phyloP scores from a whole-genome alignment of 1,139 yeast species.

The Arxiozyma telluris region DNA sequence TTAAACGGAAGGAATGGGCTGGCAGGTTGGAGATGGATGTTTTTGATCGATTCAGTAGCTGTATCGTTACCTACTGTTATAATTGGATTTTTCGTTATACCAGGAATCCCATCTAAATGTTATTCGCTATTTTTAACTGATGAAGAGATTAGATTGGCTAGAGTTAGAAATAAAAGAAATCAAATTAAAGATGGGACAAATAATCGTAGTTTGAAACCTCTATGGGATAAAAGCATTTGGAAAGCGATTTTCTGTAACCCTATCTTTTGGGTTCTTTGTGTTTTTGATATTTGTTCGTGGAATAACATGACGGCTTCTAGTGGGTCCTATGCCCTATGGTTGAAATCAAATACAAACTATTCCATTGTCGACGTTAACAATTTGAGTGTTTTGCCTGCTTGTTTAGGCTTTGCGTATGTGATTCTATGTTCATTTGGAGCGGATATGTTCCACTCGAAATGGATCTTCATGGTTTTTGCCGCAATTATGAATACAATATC shows the following conservation, averaged over 20 bases:
- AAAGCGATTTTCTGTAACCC: conserved; percentile 27
- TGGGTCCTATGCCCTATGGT: conserved; percentile 34
- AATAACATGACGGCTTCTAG: conserved; percentile 32
- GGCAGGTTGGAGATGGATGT: conserved; percentile 74
- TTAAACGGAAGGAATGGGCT: conserved; percentile 47
- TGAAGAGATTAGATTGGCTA: conserved; percentile 56
- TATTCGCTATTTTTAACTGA: conserved; percentile 45
- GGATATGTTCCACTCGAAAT: conserved; percentile 30
- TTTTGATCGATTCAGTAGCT: conserved; percentile 56
- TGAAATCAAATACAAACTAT: conserved; percentile 29
- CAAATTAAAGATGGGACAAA: conserved; percentile 25
- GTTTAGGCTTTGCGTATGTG: conserved; percentile 31
- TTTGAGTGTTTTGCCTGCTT: conserved; percentile 31
- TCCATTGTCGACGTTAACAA: conserved; percentile 30
- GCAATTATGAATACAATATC: conserved; percentile 41
- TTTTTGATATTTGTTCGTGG: conserved; percentile 32
- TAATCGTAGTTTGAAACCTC: conserved; percentile 16
- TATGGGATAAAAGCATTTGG: conserved; percentile 27
- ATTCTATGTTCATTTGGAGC: conserved; percentile 30
- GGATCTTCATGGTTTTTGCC: conserved; percentile 40
- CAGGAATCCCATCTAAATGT: conserved; percentile 56
- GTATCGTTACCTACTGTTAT: conserved; percentile 48
- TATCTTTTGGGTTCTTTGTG: conserved; percentile 29
- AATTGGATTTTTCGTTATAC: conserved; percentile 51
- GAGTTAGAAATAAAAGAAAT: conserved; percentile 42